Conservation (phyloP, 2,329 filamentous ascomycete genomes). For the Fusarium bulbicola region DNA sequence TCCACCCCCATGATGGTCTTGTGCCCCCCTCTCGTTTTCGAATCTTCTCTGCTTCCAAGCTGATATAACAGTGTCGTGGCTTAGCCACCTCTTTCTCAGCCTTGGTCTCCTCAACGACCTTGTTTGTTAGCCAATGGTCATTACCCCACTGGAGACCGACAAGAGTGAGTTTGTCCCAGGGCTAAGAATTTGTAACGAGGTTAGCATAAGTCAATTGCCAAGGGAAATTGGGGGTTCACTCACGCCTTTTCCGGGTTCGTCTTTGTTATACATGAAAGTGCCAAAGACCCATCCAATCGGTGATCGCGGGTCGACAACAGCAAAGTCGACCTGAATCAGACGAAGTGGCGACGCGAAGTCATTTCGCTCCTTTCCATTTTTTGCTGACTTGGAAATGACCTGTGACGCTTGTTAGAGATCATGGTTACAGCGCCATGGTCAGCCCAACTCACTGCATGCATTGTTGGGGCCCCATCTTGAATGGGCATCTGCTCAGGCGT, state of each 20-base stretch:
- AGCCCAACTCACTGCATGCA: neutral
- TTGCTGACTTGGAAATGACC: neutral
- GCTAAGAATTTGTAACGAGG: neutral
- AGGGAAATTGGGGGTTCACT: neutral
- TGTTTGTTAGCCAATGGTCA: neutral
- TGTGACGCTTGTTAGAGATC: neutral
- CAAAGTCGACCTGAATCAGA: neutral
- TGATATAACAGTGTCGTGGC: neutral
- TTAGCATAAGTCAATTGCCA: neutral
- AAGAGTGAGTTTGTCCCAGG: neutral
- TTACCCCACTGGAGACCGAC: neutral
- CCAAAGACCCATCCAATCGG: neutral
- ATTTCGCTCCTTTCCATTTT: neutral
- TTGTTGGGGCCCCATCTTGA: neutral
- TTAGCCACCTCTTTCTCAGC: neutral
- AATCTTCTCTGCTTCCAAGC: neutral
- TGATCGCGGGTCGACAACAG: neutral
- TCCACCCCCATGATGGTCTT: neutral
- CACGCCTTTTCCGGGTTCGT: neutral
- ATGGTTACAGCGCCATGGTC: fast-evolving
- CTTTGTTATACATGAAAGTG: neutral
- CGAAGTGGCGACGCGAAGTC: neutral
- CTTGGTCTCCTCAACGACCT: neutral
- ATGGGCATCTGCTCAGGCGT: neutral
- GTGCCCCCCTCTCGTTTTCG: neutral